Percentiles rank a stretch among this genome's conserved stretches.
Evolutionary conservation across 331 rosid species (phyloP).

Genomic region (Quercus lobata): DNA sequence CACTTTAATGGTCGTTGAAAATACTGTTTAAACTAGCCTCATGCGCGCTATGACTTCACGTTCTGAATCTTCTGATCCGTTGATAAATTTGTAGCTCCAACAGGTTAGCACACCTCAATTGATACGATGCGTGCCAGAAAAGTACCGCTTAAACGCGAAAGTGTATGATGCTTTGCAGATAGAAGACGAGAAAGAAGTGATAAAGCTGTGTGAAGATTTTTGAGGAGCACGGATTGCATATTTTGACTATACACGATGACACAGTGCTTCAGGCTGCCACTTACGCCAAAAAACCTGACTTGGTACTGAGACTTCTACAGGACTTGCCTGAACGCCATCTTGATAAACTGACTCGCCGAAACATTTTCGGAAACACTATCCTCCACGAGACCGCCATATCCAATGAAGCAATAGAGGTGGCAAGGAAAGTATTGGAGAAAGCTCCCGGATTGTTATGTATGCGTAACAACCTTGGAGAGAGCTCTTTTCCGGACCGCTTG

Average conservation of each 20-base stretch:
- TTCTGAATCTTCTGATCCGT: no score
- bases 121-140: no score
- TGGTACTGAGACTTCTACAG: background rate
- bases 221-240: background rate
- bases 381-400: background rate
- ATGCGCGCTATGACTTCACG: no score
- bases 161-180: background rate
- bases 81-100: no score
- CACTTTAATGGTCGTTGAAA: no score
- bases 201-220: background rate
- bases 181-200: background rate
- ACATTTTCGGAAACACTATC: background rate
- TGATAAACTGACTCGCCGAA: background rate
- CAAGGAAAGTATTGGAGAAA: no score
- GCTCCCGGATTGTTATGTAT: background rate
- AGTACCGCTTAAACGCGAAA: background rate
- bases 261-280: background rate
- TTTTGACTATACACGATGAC: background rate
- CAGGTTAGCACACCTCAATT: no score
- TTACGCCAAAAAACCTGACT: background rate
- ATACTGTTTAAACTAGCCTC: no score
- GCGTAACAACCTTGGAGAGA: background rate
- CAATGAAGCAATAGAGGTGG: background rate
- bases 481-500: background rate
- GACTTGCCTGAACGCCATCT: background rate